These are phyloP conservation scores for Mucor circinelloides DNA, from an alignment of 371 early-diverging fungal genomes.

Conservation along the genomic window DNA sequence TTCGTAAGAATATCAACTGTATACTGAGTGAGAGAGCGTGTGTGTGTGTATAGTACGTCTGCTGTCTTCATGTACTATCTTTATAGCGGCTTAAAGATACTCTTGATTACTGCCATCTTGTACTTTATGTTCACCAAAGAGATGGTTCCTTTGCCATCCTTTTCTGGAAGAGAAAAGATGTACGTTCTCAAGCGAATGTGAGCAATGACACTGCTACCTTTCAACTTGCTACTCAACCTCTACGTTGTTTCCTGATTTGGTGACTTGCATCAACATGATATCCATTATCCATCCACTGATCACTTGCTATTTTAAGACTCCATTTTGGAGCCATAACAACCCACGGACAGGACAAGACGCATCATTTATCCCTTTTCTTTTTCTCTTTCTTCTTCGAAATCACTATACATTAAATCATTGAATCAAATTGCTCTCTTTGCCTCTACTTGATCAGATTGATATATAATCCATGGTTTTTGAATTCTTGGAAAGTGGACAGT, in stretches of 20 bases:
- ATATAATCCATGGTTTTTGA: conserved; percentile 10
- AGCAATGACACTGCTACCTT: neutral
- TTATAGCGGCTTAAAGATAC: neutral
- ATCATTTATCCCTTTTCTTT: neutral
- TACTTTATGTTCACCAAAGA: neutral
- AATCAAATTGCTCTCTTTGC: neutral
- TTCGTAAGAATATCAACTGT: too few species aligned
- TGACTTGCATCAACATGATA: neutral
- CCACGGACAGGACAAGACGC: neutral
- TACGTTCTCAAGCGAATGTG: neutral
- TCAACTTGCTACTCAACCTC: neutral
- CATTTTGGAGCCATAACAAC: neutral
- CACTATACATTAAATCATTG: neutral
- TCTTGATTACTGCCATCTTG: neutral
- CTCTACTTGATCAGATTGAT: neutral
- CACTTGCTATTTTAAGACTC: neutral
- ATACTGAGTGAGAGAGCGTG: too few species aligned
- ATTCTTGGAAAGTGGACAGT: conserved; percentile 18
- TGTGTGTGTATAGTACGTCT: neutral
- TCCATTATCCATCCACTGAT: neutral
- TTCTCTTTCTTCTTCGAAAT: neutral
- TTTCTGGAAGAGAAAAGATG: neutral
- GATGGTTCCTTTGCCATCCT: neutral
- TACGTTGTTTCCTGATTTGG: neutral
- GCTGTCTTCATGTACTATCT: neutral